Evolutionary conservation across 2,329 filamentous ascomycete genomes (phyloP).

Genomic region (Bisporella sp.): DNA sequence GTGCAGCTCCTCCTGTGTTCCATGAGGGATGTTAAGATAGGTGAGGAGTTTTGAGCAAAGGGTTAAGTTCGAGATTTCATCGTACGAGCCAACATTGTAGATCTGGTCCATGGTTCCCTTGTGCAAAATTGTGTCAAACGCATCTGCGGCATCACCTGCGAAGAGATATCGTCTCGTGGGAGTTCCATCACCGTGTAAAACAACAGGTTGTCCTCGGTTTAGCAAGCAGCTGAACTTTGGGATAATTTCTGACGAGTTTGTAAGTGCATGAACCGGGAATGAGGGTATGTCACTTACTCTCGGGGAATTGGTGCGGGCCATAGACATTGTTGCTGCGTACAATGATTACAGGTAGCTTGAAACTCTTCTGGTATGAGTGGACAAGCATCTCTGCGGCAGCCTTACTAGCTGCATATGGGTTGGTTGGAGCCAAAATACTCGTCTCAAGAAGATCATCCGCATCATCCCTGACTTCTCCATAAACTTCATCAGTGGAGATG

Average conservation of each 20-base stretch:
- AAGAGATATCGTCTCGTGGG: constrained; percentile 72
- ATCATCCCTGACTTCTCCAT: constrained; percentile 69
- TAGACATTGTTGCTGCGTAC: constrained; percentile 82
- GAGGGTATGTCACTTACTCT: constrained; percentile 51
- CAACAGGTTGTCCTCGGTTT: constrained; percentile 56
- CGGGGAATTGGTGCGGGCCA: constrained; percentile 75
- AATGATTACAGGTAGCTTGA: constrained; percentile 73
- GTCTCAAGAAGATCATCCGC: constrained; percentile 66
- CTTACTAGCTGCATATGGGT: constrained; percentile 76
- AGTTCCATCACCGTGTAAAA: constrained; percentile 70
- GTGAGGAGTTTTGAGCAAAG: constrained; percentile 59
- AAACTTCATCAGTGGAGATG: constrained; percentile 80
- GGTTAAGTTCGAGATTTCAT: constrained; percentile 69
- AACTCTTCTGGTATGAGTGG: constrained; percentile 79
- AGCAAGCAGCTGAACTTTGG: constrained; percentile 74
- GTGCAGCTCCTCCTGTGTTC: constrained; percentile 44
- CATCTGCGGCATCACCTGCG: constrained; percentile 72
- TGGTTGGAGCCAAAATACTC: constrained; percentile 70
- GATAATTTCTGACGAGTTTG: constrained; percentile 59
- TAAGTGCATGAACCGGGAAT: constrained; percentile 2
- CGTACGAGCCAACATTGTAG: constrained; percentile 75
- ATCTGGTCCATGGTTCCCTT: constrained; percentile 66
- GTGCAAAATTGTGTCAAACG: constrained; percentile 79
- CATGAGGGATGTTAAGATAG: constrained; percentile 50
- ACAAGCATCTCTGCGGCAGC: constrained; percentile 80